Conservation (phyloP, 2,329 filamentous ascomycete species). For the Chrysosporium queenslandicum region DNA sequence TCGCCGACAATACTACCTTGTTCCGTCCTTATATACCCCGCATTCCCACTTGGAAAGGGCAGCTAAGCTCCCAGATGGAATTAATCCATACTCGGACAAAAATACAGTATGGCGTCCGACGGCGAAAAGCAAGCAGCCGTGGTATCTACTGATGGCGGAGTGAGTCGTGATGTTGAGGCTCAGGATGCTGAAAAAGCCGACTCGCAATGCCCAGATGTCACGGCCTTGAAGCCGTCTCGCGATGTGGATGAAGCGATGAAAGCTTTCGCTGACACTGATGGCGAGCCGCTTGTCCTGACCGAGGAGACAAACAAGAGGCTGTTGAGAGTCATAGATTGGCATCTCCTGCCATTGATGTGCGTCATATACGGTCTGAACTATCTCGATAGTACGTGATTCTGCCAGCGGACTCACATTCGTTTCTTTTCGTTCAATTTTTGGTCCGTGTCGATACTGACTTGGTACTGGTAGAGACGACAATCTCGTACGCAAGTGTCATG, state of each 20-base stretch:
- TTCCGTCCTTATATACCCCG: neutral
- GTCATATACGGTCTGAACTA: constrained; percentile 51
- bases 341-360: constrained; percentile 52
- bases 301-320: constrained; percentile 50
- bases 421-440: neutral
- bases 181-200: neutral
- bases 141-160: neutral
- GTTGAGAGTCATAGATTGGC: constrained; percentile 52
- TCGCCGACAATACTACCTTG: neutral
- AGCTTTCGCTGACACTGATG: constrained; percentile 39
- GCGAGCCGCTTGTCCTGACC: constrained; percentile 45
- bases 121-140: neutral
- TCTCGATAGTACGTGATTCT: constrained; percentile 37
- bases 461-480: constrained; percentile 17
- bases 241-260: constrained; percentile 50
- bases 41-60: neutral
- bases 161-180: neutral
- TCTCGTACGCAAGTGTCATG: constrained; percentile 46
- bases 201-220: neutral
- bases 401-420: neutral
- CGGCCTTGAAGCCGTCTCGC: constrained; percentile 15
- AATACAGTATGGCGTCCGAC: neutral
- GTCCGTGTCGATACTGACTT: no score
- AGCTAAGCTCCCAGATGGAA: no score
- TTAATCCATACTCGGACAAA: no score